phyloP scores from a whole-genome alignment of 805 yeast genomes.

The Candida manassasensis region DNA sequence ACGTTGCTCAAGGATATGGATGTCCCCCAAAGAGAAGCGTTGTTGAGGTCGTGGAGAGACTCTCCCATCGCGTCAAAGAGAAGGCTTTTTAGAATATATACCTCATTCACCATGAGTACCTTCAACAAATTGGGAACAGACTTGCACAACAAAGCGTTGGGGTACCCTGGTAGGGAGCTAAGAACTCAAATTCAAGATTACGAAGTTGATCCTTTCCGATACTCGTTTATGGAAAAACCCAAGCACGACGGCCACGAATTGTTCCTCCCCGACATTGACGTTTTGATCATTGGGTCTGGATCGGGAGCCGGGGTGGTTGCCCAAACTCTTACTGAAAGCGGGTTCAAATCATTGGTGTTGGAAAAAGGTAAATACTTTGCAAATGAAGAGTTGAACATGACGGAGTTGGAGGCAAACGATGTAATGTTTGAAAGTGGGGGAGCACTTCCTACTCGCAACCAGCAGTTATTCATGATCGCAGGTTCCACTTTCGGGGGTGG shows the following conservation, averaged over 20 bases:
- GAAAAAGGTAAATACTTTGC: constrained; percentile 47
- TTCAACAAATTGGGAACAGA: constrained; percentile 27
- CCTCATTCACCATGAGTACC: constrained; percentile 18
- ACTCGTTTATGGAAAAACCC: constrained; percentile 29
- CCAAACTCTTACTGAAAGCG: constrained; percentile 38
- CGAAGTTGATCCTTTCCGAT: constrained; percentile 20
- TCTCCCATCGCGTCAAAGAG: constrained; percentile 36
- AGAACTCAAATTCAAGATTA: constrained; percentile 26
- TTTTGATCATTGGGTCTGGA: constrained; percentile 48
- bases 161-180: constrained; percentile 32
- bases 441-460: constrained; percentile 26
- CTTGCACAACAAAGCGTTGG: constrained; percentile 31
- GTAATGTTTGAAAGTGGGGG: constrained; percentile 41
- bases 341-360: constrained; percentile 40
- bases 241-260: constrained; percentile 23
- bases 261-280: constrained; percentile 38
- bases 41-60: constrained; percentile 36
- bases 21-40: constrained; percentile 22
- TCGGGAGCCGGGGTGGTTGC: constrained; percentile 53
- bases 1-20: constrained; percentile 35
- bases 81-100: constrained; percentile 27
- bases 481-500: constrained; percentile 59
- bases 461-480: constrained; percentile 37
- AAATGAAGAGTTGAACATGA: constrained; percentile 29
- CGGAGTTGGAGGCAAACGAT: constrained; percentile 32